Conservation (phyloP, 805 yeast species). For the Yarrowia porcina region DNA sequence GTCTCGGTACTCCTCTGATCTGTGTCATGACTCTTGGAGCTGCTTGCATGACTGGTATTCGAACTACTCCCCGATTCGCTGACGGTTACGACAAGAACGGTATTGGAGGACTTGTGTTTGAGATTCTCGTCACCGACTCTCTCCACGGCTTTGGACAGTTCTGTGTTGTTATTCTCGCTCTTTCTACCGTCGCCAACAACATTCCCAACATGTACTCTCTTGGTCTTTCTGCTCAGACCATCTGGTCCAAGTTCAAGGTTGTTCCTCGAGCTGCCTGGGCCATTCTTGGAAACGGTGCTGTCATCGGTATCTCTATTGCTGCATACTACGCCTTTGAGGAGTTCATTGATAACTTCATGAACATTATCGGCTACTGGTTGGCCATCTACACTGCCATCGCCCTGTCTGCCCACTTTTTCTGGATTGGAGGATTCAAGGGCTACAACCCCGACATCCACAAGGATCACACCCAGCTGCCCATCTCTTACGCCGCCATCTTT, state of each 20-base stretch:
- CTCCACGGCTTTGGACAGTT: constrained; percentile 87
- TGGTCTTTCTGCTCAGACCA: constrained; percentile 79
- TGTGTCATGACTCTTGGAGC: constrained; percentile 82
- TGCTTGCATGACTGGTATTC: constrained; percentile 71
- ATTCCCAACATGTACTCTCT: constrained; percentile 93
- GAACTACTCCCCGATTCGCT: constrained; percentile 46
- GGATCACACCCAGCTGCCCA: constrained; percentile 57
- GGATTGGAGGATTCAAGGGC: constrained; percentile 57
- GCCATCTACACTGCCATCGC: constrained; percentile 77
- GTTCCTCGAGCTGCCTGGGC: constrained; percentile 88
- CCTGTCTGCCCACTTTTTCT: constrained; percentile 79
- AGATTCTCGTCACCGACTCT: constrained; percentile 72
- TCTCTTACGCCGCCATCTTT: constrained; percentile 72
- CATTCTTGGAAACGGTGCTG: constrained; percentile 63
- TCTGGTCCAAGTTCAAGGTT: constrained; percentile 68
- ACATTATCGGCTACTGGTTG: constrained; percentile 85
- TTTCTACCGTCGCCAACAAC: constrained; percentile 87
- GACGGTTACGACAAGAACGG: constrained; percentile 52
- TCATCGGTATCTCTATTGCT: constrained; percentile 85
- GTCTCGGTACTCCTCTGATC: constrained; percentile 64
- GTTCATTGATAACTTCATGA: constrained; percentile 85
- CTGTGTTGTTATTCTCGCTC: constrained; percentile 76
- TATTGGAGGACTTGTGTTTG: constrained; percentile 80
- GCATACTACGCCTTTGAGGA: constrained; percentile 70
- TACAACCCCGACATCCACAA: constrained; percentile 64